Evolutionary conservation across 2,329 filamentous ascomycete genomes (phyloP), one percentile per base, ranked within the genome.

Genomic region (Neofusicoccum cordaticola): DNA sequence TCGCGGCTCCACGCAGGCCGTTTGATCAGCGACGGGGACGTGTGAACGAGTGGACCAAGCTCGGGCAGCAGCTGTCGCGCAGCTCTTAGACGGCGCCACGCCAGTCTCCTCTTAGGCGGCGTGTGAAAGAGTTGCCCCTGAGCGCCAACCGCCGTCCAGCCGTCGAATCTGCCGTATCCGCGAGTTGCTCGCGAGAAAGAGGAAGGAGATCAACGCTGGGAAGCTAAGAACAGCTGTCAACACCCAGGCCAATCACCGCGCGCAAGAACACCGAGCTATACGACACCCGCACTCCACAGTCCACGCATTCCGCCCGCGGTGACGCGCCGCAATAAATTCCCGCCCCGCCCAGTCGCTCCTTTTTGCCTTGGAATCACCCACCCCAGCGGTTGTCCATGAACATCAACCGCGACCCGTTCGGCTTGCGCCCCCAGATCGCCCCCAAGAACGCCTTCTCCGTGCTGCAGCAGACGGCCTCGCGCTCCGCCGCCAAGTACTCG

Each of bases 381-480:
- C 22, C 22, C 41, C 41, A 34, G 41, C 44, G 44, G 41, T 37
- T 13, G 45, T 50, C 44, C 57, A 64, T 64, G 62, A 64, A 64
- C 52, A 63, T 63, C 75, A 79, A 75, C 68, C 74, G 79, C 68
- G 80, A 81, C 70, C 78, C 79, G 13, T 81, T 81, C 75, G 79
- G 77, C 69, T 70, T 81, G 67, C 79, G 79, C 69, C 68, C 73
- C 65, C 68, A 70, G 11, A 68, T 67, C 65, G 68, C 73, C 56
- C 64, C 73, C 52, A 69, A 50, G 19, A 62, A 73, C 35, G 72
- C 74, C 62, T 68, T 75, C 61, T 65, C 69, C 22, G 67, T 74
- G 62, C 70, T 77, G 60, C 73, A 76, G 37, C 69, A 68, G 68
- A 69, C 70, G 68, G 72, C 74, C 45, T 66, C 69, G n/a, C 71